Base-by-base conservation (phyloP, 1,284 basidiomycete genomes). In the Cutaneotrichosporon curvatum region DNA sequence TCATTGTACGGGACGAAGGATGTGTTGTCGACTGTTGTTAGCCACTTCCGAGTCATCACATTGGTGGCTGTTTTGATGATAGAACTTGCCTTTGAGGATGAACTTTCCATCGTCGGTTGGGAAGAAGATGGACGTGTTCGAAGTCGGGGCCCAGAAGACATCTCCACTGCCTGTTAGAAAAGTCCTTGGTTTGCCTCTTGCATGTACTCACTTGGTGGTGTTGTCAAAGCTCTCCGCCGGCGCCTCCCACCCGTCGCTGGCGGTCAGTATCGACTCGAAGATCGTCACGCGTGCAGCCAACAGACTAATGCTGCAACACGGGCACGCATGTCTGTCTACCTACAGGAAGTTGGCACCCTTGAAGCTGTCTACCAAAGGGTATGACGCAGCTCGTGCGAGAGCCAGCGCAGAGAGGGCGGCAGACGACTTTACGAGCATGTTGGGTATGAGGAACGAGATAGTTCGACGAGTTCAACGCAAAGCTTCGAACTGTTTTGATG, bases 21-120 rank as follows among this genome's bases (percentile, higher is more conserved):
- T 8, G 47, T 48, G 39, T 63, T 60, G 55, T 65, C 62, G 36
- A 65, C 62, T 62, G 50, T 0, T 34, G 40, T 38, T 20, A n/a
- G 43, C 45, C n/a, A 9, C n/a, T 6, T 34, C 6, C 16, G 33
- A 5, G 33, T n/a, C 25, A 12, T 7, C 25, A 28, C 7, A 12
- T 28, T 28, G 11, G 35, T 20, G 35, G 6, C 16, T 20, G 16
- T 14, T 18, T 5, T 16, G 16, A 18, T 36, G 25, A 15, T 22
- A 28, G n/a, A 1, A 57, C 83, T 90, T 87, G 34, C 90, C 82
- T 38, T 79, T 76, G 82, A 94, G 87, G 52, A 92, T 71, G 12
- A 83, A 83, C 67, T 86, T 79, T 16, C 85, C 84, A 12, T 75
- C 77, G 19, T 63, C 60, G 63, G 87, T 89, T 57, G 88, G 63